Conservation (phyloP, 2,329 filamentous ascomycete species). For the Xylaria sp. region DNA sequence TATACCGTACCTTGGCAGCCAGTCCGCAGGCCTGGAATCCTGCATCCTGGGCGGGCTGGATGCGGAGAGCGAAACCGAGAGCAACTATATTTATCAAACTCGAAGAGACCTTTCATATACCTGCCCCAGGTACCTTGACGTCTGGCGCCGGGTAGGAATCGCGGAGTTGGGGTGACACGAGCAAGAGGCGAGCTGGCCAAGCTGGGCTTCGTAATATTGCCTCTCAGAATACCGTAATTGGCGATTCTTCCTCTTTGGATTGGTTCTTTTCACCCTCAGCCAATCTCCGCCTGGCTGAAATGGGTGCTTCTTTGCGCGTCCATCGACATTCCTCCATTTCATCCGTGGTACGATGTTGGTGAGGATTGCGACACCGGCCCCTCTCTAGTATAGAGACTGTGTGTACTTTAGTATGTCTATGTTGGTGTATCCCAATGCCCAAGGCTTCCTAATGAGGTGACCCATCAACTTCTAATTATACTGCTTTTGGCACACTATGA, state of each 20-base stretch:
- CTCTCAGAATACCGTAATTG: background rate
- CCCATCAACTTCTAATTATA: conserved; percentile 27
- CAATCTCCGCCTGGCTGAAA: background rate
- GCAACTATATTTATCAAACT: conserved; percentile 23
- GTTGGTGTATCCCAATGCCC: background rate
- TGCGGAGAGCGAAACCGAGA: conserved; percentile 31
- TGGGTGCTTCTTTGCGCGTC: conserved; percentile 11
- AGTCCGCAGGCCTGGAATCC: conserved; percentile 32
- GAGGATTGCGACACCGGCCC: conserved; percentile 19
- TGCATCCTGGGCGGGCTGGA: conserved; percentile 10
- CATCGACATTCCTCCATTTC: conserved; percentile 3
- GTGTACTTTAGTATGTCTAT: no score
- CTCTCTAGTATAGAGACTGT: background rate
- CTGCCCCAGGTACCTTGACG: no score
- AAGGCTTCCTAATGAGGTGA: conserved; percentile 22
- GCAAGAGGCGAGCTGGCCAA: conserved; percentile 8
- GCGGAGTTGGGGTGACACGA: conserved; percentile 15
- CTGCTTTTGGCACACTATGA: conserved; percentile 18
- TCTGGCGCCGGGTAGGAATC: background rate
- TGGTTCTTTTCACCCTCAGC: conserved; percentile 5
- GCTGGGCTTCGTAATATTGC: conserved; percentile 9
- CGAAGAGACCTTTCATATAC: no score
- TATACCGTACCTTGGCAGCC: conserved; percentile 34
- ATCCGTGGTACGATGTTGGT: conserved; percentile 28
- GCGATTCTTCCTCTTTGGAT: conserved; percentile 6